Evolutionary conservation across 2,329 filamentous ascomycete genomes (phyloP), one percentile per base, ranked within the genome.

Genomic region (Penicillium fuscoglaucum): DNA sequence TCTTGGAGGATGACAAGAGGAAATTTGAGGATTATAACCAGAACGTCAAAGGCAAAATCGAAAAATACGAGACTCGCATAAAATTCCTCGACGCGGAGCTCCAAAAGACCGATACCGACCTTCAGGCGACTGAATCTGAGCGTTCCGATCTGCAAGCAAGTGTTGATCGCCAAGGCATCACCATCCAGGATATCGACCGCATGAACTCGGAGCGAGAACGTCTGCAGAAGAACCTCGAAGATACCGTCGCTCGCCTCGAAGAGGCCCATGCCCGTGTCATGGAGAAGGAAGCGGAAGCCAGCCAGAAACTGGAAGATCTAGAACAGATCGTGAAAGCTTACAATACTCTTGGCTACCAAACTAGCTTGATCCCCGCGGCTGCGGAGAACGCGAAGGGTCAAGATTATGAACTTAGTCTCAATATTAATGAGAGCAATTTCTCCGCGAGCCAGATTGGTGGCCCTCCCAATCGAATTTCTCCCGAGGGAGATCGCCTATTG

Each of bases 1-100:
- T 97, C 55, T 86, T 99, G 77, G 92, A 96, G 72, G 92, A 96
- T 67, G 96, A 99, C 76, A 93, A 90, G 69, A 84, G 88, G 70
- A 98, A 99, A 71, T 99, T 98, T 67, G 93, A 97, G 70, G 89
- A 91, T 70, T 99, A 97, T 81, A 97, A 97, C 72, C 85, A 87
- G 41, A 85, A 89, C 33, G 91, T 96, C 65, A 84, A 90, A 68
- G 87, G 89, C 60, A 91, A 93, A 69, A 90, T 93, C 0, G 90
- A 96, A 63, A 97, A 96, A 75, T 95, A 96, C 76, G 88, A 93
- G 62, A 85, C 83, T 62, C 86, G 91, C 15, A 90, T 90, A 64
- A 85, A 89, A 47, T 86, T 96, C 24, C 78, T 98, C n/a, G 89
- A 93, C 62, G 88, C 93, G 54, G 92, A 96, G 73, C 87, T 96